Base-by-base conservation (phyloP, 2,329 filamentous ascomycete species). In the Pseudovirgaria hyperparasitica region DNA sequence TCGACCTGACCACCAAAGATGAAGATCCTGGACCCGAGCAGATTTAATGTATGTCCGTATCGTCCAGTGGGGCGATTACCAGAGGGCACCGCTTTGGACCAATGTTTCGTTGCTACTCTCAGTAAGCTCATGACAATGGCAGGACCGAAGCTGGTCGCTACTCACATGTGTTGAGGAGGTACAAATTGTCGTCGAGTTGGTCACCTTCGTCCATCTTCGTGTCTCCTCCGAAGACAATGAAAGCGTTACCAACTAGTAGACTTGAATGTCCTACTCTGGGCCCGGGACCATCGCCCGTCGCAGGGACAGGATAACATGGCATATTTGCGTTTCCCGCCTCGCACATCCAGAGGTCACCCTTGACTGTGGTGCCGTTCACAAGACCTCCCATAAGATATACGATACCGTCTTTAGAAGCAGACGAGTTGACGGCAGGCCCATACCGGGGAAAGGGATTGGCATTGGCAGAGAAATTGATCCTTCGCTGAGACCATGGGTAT, bases 1-100 rank as follows among this genome's bases (percentile, higher is more conserved):
- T 98, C 90, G 2, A 96, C 87, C 47, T 98, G 90, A 26, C 90
- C 90, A 49, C 90, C 90, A 50, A 98, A 98, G 16, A 98, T 81
- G 58, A 84, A 98, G 22, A 98, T 87, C 50, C 92, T 96, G 33
- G 90, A 96, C 15, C 87, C 87, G 2, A 98, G 61, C 21, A 98
- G 96, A 48, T 96, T 98, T 35, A 98, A 58, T 0, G 90, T 92
- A 52, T 98, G 90, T 5, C 92, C 90, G 43, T 98, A 98, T 40
- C 90, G 78, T 25, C 90, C 90, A 5, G 84, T 73, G 2, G 90
- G 90, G 32, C 86, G 71, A 19, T 80, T 72, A 2, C 86, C 86
- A 9, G 84, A 77, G 5, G 92, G 90, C 23, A 93, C 69, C 22
- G 90, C 86, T 53, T 86, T 72, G 30, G 92, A 96, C 90, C 90